Percentiles rank a stretch among this genome's conserved stretches.
These are phyloP conservation scores for Rhizophora apiculata DNA, from an alignment of 345 rosid genomes.

Conservation along the genomic window DNA sequence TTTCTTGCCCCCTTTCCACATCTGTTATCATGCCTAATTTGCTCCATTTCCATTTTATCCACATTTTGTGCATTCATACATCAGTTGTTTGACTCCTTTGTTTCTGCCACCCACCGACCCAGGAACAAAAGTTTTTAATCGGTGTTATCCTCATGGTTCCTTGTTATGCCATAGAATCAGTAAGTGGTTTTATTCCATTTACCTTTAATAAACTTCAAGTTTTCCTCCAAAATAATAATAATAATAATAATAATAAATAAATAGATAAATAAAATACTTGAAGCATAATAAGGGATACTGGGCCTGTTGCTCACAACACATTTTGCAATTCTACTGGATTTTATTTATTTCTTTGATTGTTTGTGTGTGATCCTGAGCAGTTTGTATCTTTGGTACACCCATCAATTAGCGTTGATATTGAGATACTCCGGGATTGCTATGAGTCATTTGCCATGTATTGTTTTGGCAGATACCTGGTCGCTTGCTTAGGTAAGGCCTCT, in stretches of 20 bases:
- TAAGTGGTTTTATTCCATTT: constrained; percentile 28
- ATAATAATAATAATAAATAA: no score
- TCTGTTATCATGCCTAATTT: background rate
- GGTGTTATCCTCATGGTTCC: constrained; percentile 99
- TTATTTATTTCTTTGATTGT: constrained; percentile 4
- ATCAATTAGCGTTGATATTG: constrained; percentile 83
- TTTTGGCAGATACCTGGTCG: constrained; percentile 97
- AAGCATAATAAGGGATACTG: background rate
- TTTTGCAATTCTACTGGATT: background rate
- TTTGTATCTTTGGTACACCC: constrained; percentile 87
- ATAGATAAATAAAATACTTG: background rate
- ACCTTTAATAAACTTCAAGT: background rate
- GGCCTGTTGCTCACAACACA: background rate
- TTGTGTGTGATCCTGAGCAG: constrained; percentile 38
- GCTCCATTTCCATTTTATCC: no score
- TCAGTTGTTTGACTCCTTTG: constrained; percentile 2
- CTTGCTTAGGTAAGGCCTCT: constrained; percentile 74
- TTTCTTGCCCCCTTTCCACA: background rate
- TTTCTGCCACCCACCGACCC: constrained; percentile 15
- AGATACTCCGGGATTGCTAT: constrained; percentile 91
- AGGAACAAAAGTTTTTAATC: constrained; percentile 97
- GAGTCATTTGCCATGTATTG: constrained; percentile 99
- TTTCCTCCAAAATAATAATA: background rate
- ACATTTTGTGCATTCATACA: background rate
- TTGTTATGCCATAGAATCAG: constrained; percentile 88